Base-by-base conservation (phyloP, 371 early-diverging fungal genomes). In the Lichtheimia ramosa region DNA sequence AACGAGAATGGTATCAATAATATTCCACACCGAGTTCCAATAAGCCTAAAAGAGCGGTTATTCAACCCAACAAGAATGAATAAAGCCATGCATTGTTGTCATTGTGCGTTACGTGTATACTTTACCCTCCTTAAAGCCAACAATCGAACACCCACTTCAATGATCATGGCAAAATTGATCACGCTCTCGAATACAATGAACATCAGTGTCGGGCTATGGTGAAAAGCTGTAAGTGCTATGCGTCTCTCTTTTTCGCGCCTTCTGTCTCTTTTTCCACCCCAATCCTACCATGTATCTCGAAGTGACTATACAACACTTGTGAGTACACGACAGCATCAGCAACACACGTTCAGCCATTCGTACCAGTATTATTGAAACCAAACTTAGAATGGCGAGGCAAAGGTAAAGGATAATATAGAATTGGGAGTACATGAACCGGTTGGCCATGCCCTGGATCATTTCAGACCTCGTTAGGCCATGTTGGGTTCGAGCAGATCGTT, bases 11-110 rank as follows among this genome's bases (percentile, higher is more conserved):
- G 86, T 73, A 65, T 92, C 92, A n/a, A 88, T 66, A 20, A 88
- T 70, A 65, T 92, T 92, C 86, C 89, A 89, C 28, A 81, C 60
- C 7, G 90, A 89, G 39, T 74, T 74, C 91, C 91, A 92, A 62
- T 87, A 92, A 42, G 70, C 74, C 88, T 89, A 66, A 34, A 23
- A 34, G 34, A 34, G 34, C 8, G 28, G 34, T 25, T 5, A 25
- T 25, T 25, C 25, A 25, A 8, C 10, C 34, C 6, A 0, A 34
- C 34, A 34, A 34, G 34, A 8, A 8, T 34, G n/a, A 42, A 40
- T 56, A 43, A 21, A 8, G 6, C 27, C 15, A 15, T 18, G 20
- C 18, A 16, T 46, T 51, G 23, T 55, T 16, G 49, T 23, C 34
- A 14, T 13, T 40, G 40, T 64, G 34, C 10, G 34, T 34, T 34